Evolutionary conservation across 2,329 filamentous ascomycete species (phyloP), one percentile per base, ranked within the genome.

Genomic region (Cordyceps pruinosa): DNA sequence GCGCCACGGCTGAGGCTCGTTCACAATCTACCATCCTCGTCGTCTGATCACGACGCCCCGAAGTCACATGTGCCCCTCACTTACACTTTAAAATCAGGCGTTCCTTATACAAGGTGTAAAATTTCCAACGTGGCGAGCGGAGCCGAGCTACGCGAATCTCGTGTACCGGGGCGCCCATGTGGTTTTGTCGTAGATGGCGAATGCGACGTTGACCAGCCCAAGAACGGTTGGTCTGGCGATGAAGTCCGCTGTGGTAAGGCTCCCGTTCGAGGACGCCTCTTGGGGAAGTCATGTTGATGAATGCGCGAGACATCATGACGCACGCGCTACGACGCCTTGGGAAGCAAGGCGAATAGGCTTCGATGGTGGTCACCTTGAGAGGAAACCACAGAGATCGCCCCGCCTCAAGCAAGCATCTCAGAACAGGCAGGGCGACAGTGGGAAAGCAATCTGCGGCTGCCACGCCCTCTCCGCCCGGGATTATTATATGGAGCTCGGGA

Each of bases 91-190:
- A 28, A 17, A 13, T 28, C 12, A 44, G 41, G 52, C 32, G 32
- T 55, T 46, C 42, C 21, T 34, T 10, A 37, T 23, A 15, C 21
- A n/a, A 39, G 2, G 9, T 25, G 52, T 17, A n/a, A 12, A 46
- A 23, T 23, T 23, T 47, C 26, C 35, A 49, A 56, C 35, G 53
- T 26, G 35, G 45, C 45, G 44, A 48, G 53, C 45, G 53, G 53
- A 56, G 53, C 53, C 15, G 53, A 50, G 8, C 30, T 45, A 45
- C 37, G 54, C 54, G 54, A 57, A 57, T 57, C 46, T 46, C 54
- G 54, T 25, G 4, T 23, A 47, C 52, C 30, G 32, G 32, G 52
- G 42, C 37, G 26, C 2, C 26, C 53, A 56, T 56, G 45, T 49
- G 35, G 21, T 39, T 35, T 12, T 56, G n/a, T 28, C 3, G 5